Evolutionary conservation across 495 filamentous ascomycete species (phyloP), one percentile per base, ranked within the genome.

Genomic region (Podospora conica): DNA sequence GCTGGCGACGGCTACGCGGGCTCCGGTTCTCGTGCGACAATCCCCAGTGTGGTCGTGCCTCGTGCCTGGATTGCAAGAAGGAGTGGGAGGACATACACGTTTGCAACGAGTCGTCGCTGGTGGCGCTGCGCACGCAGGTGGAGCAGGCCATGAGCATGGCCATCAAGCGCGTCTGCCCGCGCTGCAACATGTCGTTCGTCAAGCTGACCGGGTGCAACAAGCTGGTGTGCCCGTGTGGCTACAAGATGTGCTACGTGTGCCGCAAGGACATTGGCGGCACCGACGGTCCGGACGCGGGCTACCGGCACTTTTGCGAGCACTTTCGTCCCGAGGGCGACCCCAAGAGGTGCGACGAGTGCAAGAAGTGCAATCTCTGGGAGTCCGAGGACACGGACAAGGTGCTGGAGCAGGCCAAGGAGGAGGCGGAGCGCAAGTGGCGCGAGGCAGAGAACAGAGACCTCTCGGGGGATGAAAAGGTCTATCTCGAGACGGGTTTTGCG

Each of bases 191-290:
- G 24, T 91, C 89, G 18, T 97, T 98, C 72, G 89, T 98, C 75
- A 97, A 97, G 73, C 87, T 84, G 3, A 87, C 89, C 31, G 95
- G 95, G 66, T 98, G 95, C 82, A 98, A 98, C 79, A 97, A 97
- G 75, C 78, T 98, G 18, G 93, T 90, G n/a, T 98, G 95, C 74
- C 84, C 91, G n/a, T 98, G 95, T 75, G 93, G 95, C 0, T 98
- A 97, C 77, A 88, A 89, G 66, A 98, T 98, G 95, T 98, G 95
- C 79, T 97, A 96, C 67, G 84, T 96, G 53, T 96, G 91, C 73
- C 89, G 90, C 25, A 83, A 83, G 69, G 82, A 86, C 70, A 84
- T 86, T 59, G 80, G 78, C 55, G 79, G 69, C 56, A 73, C 76
- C 11, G 80, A 83, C 65, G 81, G 81, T 1, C 84, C 90, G 69